These are phyloP conservation scores for Penicillium atrosanguineum DNA, from an alignment of 495 filamentous ascomycete genomes.

Conservation along the genomic window DNA sequence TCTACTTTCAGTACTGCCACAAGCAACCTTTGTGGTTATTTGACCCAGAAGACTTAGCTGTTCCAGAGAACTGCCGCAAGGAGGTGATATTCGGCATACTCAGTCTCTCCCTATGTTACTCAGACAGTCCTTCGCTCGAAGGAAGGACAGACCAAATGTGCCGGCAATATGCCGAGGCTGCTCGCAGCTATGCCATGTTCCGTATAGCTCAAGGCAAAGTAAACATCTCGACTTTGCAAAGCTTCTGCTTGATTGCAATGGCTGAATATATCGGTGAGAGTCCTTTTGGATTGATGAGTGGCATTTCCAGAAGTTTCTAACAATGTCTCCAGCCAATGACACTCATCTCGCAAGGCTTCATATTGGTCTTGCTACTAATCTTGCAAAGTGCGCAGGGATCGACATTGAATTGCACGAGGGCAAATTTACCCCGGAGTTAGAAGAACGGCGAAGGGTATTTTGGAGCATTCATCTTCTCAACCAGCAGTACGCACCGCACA, in stretches of 20 bases:
- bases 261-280: constrained; percentile 38
- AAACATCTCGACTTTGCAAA: constrained; percentile 39
- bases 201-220: constrained; percentile 41
- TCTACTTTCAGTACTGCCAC: constrained; percentile 44
- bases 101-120: constrained; percentile 35
- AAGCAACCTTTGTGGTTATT: constrained; percentile 47
- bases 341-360: constrained; percentile 23
- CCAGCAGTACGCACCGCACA: constrained; percentile 37
- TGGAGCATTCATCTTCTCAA: constrained; percentile 46
- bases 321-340: constrained; percentile 16
- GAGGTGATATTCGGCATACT: constrained; percentile 41
- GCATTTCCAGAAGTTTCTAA: background rate
- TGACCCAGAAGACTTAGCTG: constrained; percentile 32
- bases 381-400: constrained; percentile 37
- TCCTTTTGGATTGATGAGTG: background rate
- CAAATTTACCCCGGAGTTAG: constrained; percentile 18
- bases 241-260: constrained; percentile 39
- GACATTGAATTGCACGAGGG: constrained; percentile 33
- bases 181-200: constrained; percentile 36
- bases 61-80: constrained; percentile 21
- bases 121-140: constrained; percentile 13
- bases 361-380: constrained; percentile 23
- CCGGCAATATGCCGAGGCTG: constrained; percentile 35
- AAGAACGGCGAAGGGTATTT: constrained; percentile 37
- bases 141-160: constrained; percentile 26